Evolutionary conservation across 495 filamentous ascomycete genomes (phyloP), one percentile per base, ranked within the genome.

Genomic region (Lepidopterella palustris): DNA sequence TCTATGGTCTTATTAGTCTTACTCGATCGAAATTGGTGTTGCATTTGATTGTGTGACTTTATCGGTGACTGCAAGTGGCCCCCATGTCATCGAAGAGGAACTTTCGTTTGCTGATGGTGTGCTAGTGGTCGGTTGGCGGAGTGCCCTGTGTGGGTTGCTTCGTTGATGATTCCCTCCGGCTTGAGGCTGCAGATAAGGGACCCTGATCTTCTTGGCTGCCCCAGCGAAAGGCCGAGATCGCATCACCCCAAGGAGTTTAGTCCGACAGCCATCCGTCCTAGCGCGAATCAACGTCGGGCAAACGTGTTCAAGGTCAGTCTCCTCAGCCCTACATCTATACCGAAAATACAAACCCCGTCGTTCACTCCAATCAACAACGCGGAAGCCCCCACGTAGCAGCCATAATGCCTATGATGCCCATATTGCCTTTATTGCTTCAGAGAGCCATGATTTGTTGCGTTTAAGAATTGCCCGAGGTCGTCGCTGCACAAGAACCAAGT

Each of bases 1-100:
- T 42, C 39, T 15, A 42, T 20, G 20, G 13, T 42, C 18, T 25
- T n/a, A 25, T n/a, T 32, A 42, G 31, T 26, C 9, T 67, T 67
- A 67, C 64, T 67, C 61, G 64, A 67, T 67, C 55, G 57, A 61
- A 58, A 64, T 27, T 31, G 18, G 27, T 5, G 18, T 24, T 20
- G n/a, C n/a, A n/a, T n/a, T n/a, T n/a, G n/a, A n/a, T n/a, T n/a
- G n/a, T n/a, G n/a, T n/a, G n/a, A n/a, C n/a, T n/a, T n/a, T n/a
- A n/a, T n/a, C n/a, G n/a, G n/a, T n/a, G n/a, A n/a, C n/a, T n/a
- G n/a, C n/a, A n/a, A n/a, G n/a, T n/a, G n/a, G n/a, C n/a, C n/a
- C n/a, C n/a, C n/a, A n/a, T n/a, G n/a, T n/a, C n/a, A n/a, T n/a
- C n/a, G n/a, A n/a, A n/a, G n/a, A n/a, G n/a, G n/a, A n/a, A n/a